Conservation (phyloP, 345 rosid species). For the Brassica incana region DNA sequence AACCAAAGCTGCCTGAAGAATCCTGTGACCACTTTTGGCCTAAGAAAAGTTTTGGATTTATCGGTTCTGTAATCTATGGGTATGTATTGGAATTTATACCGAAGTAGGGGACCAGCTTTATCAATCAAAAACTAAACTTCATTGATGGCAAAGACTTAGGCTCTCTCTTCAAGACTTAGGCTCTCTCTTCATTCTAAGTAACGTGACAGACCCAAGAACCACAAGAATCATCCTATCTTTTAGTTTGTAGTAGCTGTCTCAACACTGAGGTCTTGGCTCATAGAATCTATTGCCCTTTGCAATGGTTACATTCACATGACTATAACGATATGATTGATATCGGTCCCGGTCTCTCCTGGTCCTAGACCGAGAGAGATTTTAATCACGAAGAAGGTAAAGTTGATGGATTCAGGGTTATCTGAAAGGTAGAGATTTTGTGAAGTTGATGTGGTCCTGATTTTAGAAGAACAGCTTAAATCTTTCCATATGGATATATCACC, state of each 20-base stretch:
- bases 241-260: slow-evolving; percentile 28
- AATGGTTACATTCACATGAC: slow-evolving; percentile 22
- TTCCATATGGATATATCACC: slow-evolving; percentile 39
- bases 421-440: slow-evolving; percentile 30
- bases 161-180: slow-evolving; percentile 23
- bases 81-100: slow-evolving; percentile 35
- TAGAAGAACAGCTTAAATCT: slow-evolving; percentile 32
- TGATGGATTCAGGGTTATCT: slow-evolving; percentile 26
- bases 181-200: slow-evolving; percentile 15
- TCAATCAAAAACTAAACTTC: slow-evolving; percentile 40
- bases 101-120: slow-evolving; percentile 39
- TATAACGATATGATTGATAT: slow-evolving; percentile 22
- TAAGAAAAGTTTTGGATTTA: slow-evolving; percentile 10
- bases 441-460: slow-evolving; percentile 36
- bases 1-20: slow-evolving; percentile 42
- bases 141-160: slow-evolving; percentile 34
- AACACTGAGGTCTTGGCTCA: slow-evolving; percentile 22
- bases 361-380: slow-evolving; percentile 7
- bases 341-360: slow-evolving; percentile 26
- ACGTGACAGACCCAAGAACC: slow-evolving; percentile 41
- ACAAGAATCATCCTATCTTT: slow-evolving; percentile 36
- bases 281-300: slow-evolving; percentile 17
- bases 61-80: slow-evolving; percentile 27
- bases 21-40: slow-evolving; percentile 41
- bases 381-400: slow-evolving; percentile 36